phyloP scores from a whole-genome alignment of 495 filamentous ascomycete genomes.

The Penicillium psychrofluorescens region DNA sequence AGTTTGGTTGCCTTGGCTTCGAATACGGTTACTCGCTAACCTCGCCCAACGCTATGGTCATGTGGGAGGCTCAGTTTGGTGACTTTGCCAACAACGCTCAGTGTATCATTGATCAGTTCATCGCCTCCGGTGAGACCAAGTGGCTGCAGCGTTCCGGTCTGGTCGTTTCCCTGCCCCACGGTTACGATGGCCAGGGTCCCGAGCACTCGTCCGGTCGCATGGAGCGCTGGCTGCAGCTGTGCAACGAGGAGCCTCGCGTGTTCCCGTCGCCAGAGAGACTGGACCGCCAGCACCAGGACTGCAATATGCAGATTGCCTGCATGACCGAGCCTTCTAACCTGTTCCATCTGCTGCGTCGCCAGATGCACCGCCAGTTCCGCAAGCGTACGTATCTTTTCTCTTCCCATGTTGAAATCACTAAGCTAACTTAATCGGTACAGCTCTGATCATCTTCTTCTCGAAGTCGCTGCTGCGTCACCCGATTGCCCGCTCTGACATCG shows the following conservation, averaged over 20 bases:
- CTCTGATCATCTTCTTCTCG: constrained; percentile 94
- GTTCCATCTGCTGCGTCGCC: constrained; percentile 92
- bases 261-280: constrained; percentile 84
- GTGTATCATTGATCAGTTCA: constrained; percentile 97
- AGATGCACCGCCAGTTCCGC: constrained; percentile 98
- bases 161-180: constrained; percentile 90
- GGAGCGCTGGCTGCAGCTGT: constrained; percentile 95
- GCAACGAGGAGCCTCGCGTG: constrained; percentile 93
- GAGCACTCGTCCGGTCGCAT: constrained; percentile 98
- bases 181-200: constrained; percentile 96
- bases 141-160: constrained; percentile 97
- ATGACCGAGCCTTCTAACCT: constrained; percentile 88
- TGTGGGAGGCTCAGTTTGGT: constrained; percentile 99
- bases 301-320: constrained; percentile 97
- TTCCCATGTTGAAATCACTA: neutral
- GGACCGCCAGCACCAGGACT: constrained; percentile 96
- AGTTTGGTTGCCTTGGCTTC: constrained; percentile 91
- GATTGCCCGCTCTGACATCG: constrained; percentile 76
- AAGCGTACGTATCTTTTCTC: constrained; percentile 64
- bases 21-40: constrained; percentile 98
- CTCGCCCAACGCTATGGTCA: constrained; percentile 91
- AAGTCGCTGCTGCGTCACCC: constrained; percentile 92
- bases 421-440: constrained; percentile 43
- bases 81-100: constrained; percentile 99
- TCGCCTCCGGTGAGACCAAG: constrained; percentile 94